A percentile compares a stretch with the other conserved stretches of the same genome.
Conservation (phyloP, 148 eudicot species). For the Fagopyrum esculentum region DNA sequence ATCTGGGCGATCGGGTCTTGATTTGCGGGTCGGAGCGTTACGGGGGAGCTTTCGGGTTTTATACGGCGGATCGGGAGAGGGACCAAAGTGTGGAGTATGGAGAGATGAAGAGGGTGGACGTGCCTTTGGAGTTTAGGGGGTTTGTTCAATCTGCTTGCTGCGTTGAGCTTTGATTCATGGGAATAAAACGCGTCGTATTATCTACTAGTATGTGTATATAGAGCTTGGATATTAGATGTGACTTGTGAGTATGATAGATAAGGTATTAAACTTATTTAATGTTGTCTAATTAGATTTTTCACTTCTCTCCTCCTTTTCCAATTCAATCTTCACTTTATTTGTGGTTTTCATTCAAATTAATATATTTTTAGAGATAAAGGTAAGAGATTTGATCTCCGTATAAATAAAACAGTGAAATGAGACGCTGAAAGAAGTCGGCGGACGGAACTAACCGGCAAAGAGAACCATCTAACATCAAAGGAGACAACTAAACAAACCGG, state of each 20-base stretch:
- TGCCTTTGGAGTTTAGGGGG: conserved; percentile 42
- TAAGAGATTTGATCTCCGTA: too few species aligned
- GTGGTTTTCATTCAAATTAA: too few species aligned
- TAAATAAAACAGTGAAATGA: too few species aligned
- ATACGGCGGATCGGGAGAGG: conserved; percentile 16
- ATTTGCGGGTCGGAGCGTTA: conserved; percentile 47
- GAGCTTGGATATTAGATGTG: not conserved
- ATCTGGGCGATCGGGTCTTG: conserved; percentile 34
- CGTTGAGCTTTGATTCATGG: conserved; percentile 35
- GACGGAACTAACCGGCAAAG: too few species aligned
- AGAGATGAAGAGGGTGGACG: conserved; percentile 37
- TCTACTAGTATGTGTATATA: not conserved
- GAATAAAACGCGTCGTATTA: conserved; percentile 4
- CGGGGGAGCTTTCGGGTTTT: conserved; percentile 40
- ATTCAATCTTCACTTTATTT: too few species aligned
- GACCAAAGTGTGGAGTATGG: conserved; percentile 23
- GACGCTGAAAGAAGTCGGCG: too few species aligned
- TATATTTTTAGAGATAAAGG: too few species aligned
- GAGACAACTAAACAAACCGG: too few species aligned
- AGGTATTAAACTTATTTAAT: too few species aligned
- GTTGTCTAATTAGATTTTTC: too few species aligned
- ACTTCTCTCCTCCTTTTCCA: too few species aligned
- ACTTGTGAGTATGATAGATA: not conserved
- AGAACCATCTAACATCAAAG: too few species aligned
- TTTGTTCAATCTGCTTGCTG: conserved; percentile 59